Conservation (phyloP, 345 rosid genomes). For the Eutrema heterophyllum region DNA sequence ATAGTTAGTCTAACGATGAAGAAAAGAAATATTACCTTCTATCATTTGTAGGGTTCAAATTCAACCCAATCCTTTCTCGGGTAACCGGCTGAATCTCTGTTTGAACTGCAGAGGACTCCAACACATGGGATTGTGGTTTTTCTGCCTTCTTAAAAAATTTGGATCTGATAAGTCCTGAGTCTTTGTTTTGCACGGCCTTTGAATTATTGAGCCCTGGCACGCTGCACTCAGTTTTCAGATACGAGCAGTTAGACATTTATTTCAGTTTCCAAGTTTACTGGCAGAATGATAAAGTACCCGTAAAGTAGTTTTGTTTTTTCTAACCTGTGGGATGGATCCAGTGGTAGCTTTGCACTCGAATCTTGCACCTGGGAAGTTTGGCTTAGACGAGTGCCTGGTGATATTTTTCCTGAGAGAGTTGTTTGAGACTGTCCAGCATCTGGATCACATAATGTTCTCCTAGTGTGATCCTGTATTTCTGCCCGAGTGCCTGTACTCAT, state of each 20-base stretch:
- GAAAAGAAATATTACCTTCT: conserved; percentile 4
- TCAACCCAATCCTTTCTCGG: conserved; percentile 26
- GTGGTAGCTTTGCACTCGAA: conserved; percentile 25
- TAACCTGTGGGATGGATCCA: conserved; percentile 42
- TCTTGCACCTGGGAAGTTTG: conserved; percentile 28
- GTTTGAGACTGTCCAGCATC: conserved; percentile 23
- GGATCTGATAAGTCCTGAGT: conserved; percentile 36
- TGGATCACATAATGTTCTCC: conserved; percentile 8
- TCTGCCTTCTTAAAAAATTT: conserved; percentile 36
- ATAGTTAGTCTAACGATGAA: not conserved
- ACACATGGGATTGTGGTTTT: conserved; percentile 26
- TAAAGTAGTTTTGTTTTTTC: conserved; percentile 12
- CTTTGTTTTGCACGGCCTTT: conserved; percentile 30
- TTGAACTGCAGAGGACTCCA: conserved; percentile 26
- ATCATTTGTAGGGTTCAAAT: conserved; percentile 13
- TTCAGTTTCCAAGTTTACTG: not conserved
- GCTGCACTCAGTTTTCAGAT: conserved; percentile 24
- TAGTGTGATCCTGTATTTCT: conserved; percentile 16
- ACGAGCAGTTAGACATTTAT: not conserved
- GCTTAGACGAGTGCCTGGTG: conserved; percentile 16
- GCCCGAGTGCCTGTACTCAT: conserved; percentile 17
- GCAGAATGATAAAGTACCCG: not conserved
- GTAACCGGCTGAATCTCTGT: conserved; percentile 28
- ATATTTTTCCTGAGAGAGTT: conserved; percentile 14
- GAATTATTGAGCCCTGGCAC: conserved; percentile 18